phyloP scores from a whole-genome alignment of 148 eudicot genomes.

The Vaccinium corymbosum region DNA sequence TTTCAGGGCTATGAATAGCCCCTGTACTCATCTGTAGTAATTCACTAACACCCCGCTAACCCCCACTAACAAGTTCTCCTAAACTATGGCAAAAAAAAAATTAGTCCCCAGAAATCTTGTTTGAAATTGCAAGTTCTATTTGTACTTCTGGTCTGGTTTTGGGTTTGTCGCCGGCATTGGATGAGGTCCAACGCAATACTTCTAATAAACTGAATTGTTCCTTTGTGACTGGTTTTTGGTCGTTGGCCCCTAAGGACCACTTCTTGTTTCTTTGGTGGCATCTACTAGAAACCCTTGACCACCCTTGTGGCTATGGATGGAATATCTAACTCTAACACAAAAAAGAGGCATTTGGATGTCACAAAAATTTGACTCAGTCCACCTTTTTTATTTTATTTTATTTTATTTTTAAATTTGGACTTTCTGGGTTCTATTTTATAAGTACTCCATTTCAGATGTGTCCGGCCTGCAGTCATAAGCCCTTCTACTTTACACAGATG shows the following conservation, averaged over 20 bases:
- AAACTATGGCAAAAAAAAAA: no score
- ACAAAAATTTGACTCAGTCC: neutral
- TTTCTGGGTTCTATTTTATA: neutral
- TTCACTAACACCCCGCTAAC: no score
- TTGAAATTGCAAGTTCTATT: neutral
- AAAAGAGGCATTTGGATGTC: neutral
- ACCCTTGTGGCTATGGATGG: neutral
- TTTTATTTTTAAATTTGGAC: neutral
- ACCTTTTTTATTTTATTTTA: neutral
- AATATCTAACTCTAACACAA: neutral
- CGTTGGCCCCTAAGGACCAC: neutral
- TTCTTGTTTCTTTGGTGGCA: neutral
- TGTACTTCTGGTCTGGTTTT: neutral
- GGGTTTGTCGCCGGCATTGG: neutral
- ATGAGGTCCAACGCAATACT: neutral
- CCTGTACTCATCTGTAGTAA: no score
- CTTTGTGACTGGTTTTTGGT: neutral
- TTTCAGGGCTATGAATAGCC: no score
- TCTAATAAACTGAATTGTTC: neutral
- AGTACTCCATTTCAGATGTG: neutral
- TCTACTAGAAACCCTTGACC: conserved; percentile 9
- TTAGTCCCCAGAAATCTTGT: neutral
- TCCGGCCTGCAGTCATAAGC: neutral
- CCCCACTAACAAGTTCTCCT: no score
- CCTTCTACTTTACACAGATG: neutral